Conservation (phyloP, 106 monocot genomes). For the Triglochin maritima region DNA sequence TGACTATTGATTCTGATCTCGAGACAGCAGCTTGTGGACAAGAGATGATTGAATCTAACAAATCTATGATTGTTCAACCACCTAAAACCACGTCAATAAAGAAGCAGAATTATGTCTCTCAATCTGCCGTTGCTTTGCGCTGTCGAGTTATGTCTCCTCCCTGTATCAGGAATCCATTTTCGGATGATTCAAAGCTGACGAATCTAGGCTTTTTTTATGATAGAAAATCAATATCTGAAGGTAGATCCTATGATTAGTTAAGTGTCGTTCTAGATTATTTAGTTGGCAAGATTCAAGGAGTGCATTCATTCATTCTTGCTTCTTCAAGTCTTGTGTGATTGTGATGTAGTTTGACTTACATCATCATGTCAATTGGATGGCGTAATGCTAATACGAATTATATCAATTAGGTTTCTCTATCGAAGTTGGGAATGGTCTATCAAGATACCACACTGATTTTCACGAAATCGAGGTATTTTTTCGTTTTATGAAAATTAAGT, state of each 20-base stretch:
- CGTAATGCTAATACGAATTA: too few species aligned
- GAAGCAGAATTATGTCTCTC: constrained; percentile 60
- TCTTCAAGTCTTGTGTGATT: too few species aligned
- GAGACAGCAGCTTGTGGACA: too few species aligned
- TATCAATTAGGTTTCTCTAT: too few species aligned
- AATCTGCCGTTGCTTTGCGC: constrained; percentile 80
- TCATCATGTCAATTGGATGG: too few species aligned
- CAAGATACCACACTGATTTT: constrained; percentile 87
- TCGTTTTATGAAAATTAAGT: background rate
- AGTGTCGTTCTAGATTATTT: too few species aligned
- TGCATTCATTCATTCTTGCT: too few species aligned
- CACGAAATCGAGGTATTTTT: constrained; percentile 79
- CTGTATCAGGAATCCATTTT: constrained; percentile 90
- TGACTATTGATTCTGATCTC: too few species aligned
- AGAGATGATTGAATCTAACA: background rate
- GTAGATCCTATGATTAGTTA: constrained; percentile 15
- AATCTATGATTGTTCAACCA: background rate
- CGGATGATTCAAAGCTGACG: constrained; percentile 20
- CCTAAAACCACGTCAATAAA: constrained; percentile 26
- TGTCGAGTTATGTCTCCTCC: constrained; percentile 89
- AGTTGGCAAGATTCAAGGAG: too few species aligned
- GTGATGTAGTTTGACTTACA: too few species aligned
- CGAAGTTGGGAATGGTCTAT: constrained; percentile 59
- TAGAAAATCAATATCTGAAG: constrained; percentile 45
- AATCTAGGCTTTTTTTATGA: constrained; percentile 48